phyloP scores from a whole-genome alignment of 768 basidiomycete species.

The Trametes meyenii region DNA sequence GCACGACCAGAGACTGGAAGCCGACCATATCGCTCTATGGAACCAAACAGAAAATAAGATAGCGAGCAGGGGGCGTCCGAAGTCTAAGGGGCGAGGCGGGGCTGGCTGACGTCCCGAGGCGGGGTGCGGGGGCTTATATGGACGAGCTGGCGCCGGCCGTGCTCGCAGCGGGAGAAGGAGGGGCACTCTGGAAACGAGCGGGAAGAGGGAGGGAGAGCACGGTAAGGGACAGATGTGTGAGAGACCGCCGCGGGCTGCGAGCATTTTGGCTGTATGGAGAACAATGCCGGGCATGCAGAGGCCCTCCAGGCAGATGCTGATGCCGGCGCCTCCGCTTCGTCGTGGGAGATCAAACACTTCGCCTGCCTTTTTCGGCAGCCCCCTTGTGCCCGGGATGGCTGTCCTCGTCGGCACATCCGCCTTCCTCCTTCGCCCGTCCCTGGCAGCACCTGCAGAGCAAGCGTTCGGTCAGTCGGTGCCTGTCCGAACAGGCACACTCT shows the following conservation, averaged over 20 bases:
- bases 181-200: constrained; percentile 4
- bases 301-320: constrained; percentile 4
- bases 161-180: constrained; percentile 15
- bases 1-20: constrained; percentile 37
- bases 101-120: constrained; percentile 14
- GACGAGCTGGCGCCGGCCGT: constrained; percentile 17
- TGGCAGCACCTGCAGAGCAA: constrained; percentile 17
- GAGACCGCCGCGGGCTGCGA: constrained; percentile 12
- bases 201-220: constrained; percentile 20
- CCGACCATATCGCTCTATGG: constrained; percentile 38
- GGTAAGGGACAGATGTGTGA: constrained; percentile 25
- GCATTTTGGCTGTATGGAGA: constrained; percentile 23
- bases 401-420: background rate
- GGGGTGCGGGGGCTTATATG: constrained; percentile 24
- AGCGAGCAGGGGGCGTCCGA: constrained; percentile 20
- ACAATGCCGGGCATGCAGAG: constrained; percentile 14
- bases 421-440: constrained; percentile 5
- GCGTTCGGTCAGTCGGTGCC: constrained; percentile 11
- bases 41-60: constrained; percentile 35
- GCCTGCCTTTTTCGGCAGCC: constrained; percentile 22
- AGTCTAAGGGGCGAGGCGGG: constrained; percentile 14
- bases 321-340: constrained; percentile 12
- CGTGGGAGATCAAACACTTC: constrained; percentile 22
- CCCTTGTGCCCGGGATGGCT: constrained; percentile 31
- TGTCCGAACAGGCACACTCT: constrained; percentile 1